Base-by-base conservation (phyloP, 2,329 filamentous ascomycete species). In the Penicillium sp. region DNA sequence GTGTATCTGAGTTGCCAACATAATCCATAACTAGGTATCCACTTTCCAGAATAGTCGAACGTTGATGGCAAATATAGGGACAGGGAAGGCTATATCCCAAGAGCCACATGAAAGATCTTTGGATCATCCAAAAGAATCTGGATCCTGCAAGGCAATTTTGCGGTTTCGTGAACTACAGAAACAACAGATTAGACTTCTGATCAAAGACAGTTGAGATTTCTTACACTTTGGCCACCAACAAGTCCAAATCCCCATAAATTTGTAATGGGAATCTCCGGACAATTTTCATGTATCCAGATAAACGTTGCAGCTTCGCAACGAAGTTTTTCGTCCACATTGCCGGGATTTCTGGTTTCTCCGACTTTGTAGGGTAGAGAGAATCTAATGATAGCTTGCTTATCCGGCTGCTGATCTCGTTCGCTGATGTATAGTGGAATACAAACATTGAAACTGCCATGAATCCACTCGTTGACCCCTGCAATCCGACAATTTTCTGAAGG, bases 291-390 rank as follows among this genome's bases (percentile, higher is more conserved):
- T 13, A 78, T 66, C 73, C 71, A 77, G 18, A 72, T 66, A 53
- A 73, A 78, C 1, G 74, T 73, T 5, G 69, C 76, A 5, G 69
- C 73, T 64, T 78, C 75, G 50, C 62, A 79, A 13, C 66, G 65
- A 16, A 70, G 51, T 53, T 79, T 80, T 64, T 80, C 76, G 34
- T 79, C 71, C 4, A 72, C 64, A 42, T 71, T 77, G n/a, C 75
- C 77, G 16, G 75, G 75, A 50, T 66, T 54, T 21, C 44, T 58
- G 13, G 46, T 58, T 53, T 78, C 77, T 14, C 75, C 75, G 5
- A 75, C 56, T 55, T 73, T 63, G 47, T 60, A 67, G 5, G 67
- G 65, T 16, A 70, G 45, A 3, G 61, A 66, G 8, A 69, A 64
- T 22, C 68, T 48, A 31, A 69, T 48, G 10, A 70, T 41, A 3